These are phyloP conservation scores for Tuctoria greenei DNA, from an alignment of 176 grass and related monocot species.

Conservation along the genomic window DNA sequence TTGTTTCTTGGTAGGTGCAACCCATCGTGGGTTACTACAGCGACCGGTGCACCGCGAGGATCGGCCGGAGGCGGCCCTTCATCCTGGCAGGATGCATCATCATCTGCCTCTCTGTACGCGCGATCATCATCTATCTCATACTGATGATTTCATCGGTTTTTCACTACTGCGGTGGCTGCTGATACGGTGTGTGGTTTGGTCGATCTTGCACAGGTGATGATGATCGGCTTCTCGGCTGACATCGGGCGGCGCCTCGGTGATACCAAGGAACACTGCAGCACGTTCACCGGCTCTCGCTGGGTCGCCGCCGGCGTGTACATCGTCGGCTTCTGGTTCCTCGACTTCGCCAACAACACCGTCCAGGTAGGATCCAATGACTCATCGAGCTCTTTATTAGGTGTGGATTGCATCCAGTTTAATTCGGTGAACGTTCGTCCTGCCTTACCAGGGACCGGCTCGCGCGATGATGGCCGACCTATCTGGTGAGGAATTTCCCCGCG, in stretches of 20 bases:
- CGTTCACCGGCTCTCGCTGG: conserved; percentile 58
- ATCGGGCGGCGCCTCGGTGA: conserved; percentile 69
- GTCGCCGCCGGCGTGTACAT: conserved; percentile 63
- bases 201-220: conserved; percentile 23
- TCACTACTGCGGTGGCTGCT: too few species aligned
- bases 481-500: neutral
- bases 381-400: too few species aligned
- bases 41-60: conserved; percentile 55
- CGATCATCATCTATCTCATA: too few species aligned
- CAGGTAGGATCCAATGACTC: too few species aligned
- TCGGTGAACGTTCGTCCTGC: too few species aligned
- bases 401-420: too few species aligned
- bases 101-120: conserved; percentile 43
- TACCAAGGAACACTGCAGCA: conserved; percentile 76
- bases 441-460: conserved; percentile 37
- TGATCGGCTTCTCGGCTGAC: conserved; percentile 84
- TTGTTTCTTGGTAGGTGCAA: conserved; percentile 44
- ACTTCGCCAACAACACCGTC: conserved; percentile 89
- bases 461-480: conserved; percentile 58
- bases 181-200: neutral
- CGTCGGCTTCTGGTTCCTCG: conserved; percentile 88
- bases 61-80: conserved; percentile 76
- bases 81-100: conserved; percentile 68
- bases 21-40: conserved; percentile 68
- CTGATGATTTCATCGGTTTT: too few species aligned